These are phyloP conservation scores for Cytidiella melzeri DNA, from an alignment of 768 basidiomycete species.

Conservation along the genomic window DNA sequence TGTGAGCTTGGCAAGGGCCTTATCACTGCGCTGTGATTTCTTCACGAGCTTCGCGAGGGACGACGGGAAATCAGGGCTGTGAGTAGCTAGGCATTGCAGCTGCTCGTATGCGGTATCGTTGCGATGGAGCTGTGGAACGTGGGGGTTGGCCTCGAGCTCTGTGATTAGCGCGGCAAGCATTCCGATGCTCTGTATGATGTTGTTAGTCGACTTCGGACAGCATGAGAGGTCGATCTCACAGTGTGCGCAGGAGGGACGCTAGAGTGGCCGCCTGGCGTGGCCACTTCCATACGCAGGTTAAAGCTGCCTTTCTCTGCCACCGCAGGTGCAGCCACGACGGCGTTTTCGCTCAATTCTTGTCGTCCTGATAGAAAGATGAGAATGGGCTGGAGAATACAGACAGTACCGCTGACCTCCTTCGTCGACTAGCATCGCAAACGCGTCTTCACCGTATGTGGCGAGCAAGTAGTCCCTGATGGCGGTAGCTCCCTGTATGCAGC, in stretches of 20 bases:
- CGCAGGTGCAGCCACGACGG: slow-evolving; percentile 52
- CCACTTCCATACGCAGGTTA: slow-evolving; percentile 58
- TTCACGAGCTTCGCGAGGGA: slow-evolving; percentile 41
- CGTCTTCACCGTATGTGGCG: slow-evolving; percentile 59
- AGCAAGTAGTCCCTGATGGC: slow-evolving; percentile 43
- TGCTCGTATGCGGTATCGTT: slow-evolving; percentile 33
- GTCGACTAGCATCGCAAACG: slow-evolving; percentile 77
- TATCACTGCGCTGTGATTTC: slow-evolving; percentile 40
- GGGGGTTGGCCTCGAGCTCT: slow-evolving; percentile 38
- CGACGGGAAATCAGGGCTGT: slow-evolving; percentile 47
- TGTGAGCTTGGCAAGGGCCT: slow-evolving; percentile 45
- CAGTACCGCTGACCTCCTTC: slow-evolving; percentile 60
- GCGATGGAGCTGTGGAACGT: slow-evolving; percentile 6
- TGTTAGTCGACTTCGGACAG: neutral
- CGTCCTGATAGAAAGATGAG: slow-evolving; percentile 34
- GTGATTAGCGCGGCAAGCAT: slow-evolving; percentile 38
- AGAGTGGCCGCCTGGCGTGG: slow-evolving; percentile 77
- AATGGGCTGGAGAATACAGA: neutral
- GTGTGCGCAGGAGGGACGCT: slow-evolving; percentile 81
- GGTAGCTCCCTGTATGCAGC: slow-evolving; percentile 43
- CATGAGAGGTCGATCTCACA: slow-evolving; percentile 36
- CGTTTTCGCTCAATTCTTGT: slow-evolving; percentile 44
- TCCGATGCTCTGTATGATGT: slow-evolving; percentile 33
- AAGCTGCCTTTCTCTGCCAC: slow-evolving; percentile 72
- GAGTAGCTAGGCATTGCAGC: slow-evolving; percentile 58